Conservation (phyloP, 2,329 filamentous ascomycete genomes). For the Akanthomyces uredinophilus region DNA sequence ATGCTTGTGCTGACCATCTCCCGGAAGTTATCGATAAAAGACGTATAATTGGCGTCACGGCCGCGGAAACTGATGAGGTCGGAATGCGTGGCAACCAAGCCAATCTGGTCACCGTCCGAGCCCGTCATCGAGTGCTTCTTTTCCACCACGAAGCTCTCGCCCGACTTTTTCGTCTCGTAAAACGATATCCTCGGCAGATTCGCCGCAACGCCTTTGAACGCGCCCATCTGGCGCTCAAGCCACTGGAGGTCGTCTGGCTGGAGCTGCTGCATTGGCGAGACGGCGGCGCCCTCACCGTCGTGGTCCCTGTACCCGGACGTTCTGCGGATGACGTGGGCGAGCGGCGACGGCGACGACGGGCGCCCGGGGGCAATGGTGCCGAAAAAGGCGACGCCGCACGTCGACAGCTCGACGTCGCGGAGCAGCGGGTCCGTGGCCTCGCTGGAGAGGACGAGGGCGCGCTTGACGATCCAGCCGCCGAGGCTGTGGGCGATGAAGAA, state of each 20-base stretch:
- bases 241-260: slow-evolving; percentile 20
- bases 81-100: slow-evolving; percentile 20
- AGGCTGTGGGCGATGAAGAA: slow-evolving; percentile 26
- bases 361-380: slow-evolving; percentile 22
- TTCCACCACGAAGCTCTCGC: slow-evolving; percentile 23
- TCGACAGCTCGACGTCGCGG: slow-evolving; percentile 22
- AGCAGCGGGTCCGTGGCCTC: slow-evolving; percentile 21
- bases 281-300: not conserved
- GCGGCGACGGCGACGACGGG: slow-evolving; percentile 22
- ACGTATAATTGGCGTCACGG: slow-evolving; percentile 22
- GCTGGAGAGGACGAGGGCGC: slow-evolving; percentile 24
- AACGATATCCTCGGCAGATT: slow-evolving; percentile 23
- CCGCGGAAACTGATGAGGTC: slow-evolving; percentile 23
- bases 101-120: slow-evolving; percentile 23
- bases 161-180: slow-evolving; percentile 23
- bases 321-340: slow-evolving; percentile 23
- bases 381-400: slow-evolving; percentile 25
- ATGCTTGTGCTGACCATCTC: slow-evolving; percentile 19
- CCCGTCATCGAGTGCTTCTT: slow-evolving; percentile 22
- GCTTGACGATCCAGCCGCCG: slow-evolving; percentile 26
- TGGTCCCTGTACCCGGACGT: slow-evolving; percentile 19
- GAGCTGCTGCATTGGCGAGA: slow-evolving; percentile 14
- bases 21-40: slow-evolving; percentile 21
- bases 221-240: slow-evolving; percentile 25
- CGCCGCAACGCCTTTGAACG: slow-evolving; percentile 23